Percentiles rank a stretch among this genome's conserved stretches.
Conservation (phyloP, 208 protist genomes). For the Polymyxa betae region DNA sequence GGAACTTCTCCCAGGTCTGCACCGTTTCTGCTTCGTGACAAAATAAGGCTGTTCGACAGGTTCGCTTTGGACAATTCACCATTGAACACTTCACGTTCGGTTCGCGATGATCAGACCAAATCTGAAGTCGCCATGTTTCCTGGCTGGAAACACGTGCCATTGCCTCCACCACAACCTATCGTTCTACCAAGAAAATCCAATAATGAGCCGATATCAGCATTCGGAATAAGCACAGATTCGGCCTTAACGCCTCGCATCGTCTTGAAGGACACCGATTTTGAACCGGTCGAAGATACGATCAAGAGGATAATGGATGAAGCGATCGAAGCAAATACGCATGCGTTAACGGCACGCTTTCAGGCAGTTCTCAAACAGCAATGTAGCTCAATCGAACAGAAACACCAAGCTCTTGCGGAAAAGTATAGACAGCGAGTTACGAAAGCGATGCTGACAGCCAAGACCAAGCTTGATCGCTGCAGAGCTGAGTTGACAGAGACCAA, state of each 20-base stretch:
- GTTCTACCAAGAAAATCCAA: not conserved
- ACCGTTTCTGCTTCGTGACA: conserved; percentile 11
- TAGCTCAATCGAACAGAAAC: not conserved
- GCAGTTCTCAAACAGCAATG: not conserved
- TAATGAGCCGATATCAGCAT: not conserved
- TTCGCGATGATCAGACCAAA: not conserved
- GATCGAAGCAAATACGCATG: conserved; percentile 23
- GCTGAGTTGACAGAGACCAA: not conserved
- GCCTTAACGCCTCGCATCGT: not conserved
- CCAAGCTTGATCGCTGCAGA: conserved; percentile 8
- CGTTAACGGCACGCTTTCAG: not conserved
- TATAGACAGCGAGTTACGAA: conserved; percentile 14
- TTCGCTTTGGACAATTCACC: not conserved
- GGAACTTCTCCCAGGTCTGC: too few relatives aligned
- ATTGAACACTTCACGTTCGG: not conserved
- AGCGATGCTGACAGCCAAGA: conserved; percentile 6
- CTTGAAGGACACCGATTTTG: not conserved
- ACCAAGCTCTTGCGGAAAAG: not conserved
- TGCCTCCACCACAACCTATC: not conserved
- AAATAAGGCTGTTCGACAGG: conserved; percentile 15
- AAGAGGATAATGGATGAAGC: not conserved
- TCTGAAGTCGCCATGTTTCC: not conserved
- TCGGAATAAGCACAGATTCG: not conserved
- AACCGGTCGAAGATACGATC: not conserved
- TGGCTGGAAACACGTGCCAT: not conserved